Evolutionary conservation across 352 stramenopile species (phyloP).

Genomic region (Pythium brachiatum): DNA sequence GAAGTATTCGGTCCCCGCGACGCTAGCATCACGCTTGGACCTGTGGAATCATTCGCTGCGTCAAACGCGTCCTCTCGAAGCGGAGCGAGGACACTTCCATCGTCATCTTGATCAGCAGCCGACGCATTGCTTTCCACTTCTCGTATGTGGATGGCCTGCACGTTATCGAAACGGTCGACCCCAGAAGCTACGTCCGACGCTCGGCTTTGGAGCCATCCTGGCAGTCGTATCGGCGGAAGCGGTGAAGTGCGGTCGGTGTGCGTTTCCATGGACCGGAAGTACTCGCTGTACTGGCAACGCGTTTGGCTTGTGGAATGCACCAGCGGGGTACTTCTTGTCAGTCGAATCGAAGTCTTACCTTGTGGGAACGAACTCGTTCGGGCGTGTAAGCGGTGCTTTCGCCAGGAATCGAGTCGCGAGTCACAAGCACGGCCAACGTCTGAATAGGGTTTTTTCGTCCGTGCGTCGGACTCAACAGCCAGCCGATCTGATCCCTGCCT

Average conservation of each 20-base stretch:
- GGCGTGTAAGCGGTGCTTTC: too few relatives aligned
- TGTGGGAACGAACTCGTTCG: too few relatives aligned
- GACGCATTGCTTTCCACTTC: background rate
- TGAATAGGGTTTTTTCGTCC: too few relatives aligned
- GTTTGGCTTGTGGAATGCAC: too few relatives aligned
- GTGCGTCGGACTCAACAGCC: too few relatives aligned
- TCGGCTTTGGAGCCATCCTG: background rate
- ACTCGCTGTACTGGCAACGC: too few relatives aligned
- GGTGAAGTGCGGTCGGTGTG: background rate
- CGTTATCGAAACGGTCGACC: background rate
- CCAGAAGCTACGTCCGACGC: background rate
- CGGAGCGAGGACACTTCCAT: background rate
- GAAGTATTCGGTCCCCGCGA: background rate
- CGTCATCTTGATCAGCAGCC: background rate
- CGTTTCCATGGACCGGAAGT: background rate
- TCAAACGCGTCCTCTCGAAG: background rate
- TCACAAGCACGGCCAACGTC: too few relatives aligned
- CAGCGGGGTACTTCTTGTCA: too few relatives aligned
- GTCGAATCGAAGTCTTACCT: too few relatives aligned
- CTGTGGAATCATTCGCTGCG: background rate
- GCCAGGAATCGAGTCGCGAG: too few relatives aligned
- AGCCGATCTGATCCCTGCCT: too few relatives aligned
- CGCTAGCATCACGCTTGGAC: background rate
- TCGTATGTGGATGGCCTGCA: background rate
- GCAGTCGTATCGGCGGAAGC: background rate